Evolutionary conservation across 768 basidiomycete species (phyloP).

Genomic region (Cystobasidiopsis lactophilus): DNA sequence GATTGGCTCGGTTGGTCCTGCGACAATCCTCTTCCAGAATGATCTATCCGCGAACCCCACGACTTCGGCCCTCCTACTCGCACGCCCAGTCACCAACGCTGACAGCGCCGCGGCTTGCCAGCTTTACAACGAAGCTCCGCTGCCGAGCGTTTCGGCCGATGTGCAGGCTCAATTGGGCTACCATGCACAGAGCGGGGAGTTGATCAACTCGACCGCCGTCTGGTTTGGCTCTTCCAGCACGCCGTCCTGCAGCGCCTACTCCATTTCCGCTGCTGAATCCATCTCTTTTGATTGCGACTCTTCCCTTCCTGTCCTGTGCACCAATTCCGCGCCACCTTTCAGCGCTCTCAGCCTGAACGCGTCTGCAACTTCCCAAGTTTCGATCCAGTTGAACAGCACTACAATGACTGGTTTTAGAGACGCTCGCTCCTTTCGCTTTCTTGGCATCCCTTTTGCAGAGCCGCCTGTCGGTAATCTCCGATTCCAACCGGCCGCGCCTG

Average conservation of each 20-base stretch:
- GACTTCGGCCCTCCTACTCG: constrained; percentile 1
- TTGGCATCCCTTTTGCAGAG: constrained; percentile 40
- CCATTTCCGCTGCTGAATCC: constrained; percentile 2
- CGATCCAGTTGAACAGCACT: neutral
- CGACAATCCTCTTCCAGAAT: constrained; percentile 7
- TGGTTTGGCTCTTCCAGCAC: neutral
- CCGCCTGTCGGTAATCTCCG: constrained; percentile 37
- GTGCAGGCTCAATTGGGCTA: constrained; percentile 9
- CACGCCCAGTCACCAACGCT: neutral
- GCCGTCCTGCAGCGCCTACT: neutral
- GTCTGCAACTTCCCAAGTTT: neutral
- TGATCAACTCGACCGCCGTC: constrained; percentile 1
- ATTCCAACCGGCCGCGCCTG: constrained; percentile 35
- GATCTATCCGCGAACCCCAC: constrained; percentile 3
- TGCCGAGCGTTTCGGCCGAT: constrained; percentile 2
- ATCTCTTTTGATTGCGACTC: neutral
- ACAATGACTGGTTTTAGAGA: constrained; percentile 6
- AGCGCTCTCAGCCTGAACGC: neutral
- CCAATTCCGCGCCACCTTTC: constrained; percentile 4
- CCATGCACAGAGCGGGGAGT: constrained; percentile 2
- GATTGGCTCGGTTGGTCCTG: too few relatives aligned
- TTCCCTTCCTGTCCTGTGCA: constrained; percentile 7
- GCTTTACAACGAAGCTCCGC: constrained; percentile 4
- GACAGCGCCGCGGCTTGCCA: constrained; percentile 4
- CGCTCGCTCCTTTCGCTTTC: constrained; percentile 27